Conservation (phyloP, 306 rosid genomes). For the Cucumis sativus region Cucumber_9930_V3 NC_026655.2:509001-509500, state of each 20-base stretch:
- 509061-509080: conserved; percentile 55
- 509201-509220: conserved; percentile 54
- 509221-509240: conserved; percentile 5
- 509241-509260: background rate
- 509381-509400: background rate
- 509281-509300: background rate
- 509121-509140: conserved; percentile 2
- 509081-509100: conserved; percentile 1
- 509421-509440: background rate
- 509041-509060: conserved; percentile 70
- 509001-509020: conserved; percentile 61
- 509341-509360: background rate
- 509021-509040: conserved; percentile 86
- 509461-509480: background rate
- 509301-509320: background rate
- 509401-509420: background rate
- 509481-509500: background rate
- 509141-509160: conserved; percentile 54
- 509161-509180: conserved; percentile 57
- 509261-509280: background rate
- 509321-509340: background rate
- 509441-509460: background rate
- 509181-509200: conserved; percentile 51
- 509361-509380: background rate
- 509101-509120: conserved; percentile 1